Evolutionary conservation across 352 stramenopile species (phyloP).

Genomic region (Vaucheria bursata): DNA sequence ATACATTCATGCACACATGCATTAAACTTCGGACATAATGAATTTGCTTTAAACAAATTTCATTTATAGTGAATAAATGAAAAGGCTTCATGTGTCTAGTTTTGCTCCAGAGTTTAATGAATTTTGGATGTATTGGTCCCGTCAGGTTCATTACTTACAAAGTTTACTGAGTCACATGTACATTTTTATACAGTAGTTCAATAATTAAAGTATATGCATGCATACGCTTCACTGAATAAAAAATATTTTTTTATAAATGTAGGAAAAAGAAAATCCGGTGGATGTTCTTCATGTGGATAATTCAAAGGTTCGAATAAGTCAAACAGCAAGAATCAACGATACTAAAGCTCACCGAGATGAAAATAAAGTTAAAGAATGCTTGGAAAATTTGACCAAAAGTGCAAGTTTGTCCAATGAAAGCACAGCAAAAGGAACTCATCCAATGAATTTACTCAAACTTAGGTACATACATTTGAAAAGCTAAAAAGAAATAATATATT

Average conservation of each 20-base stretch:
- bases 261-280: constrained; percentile 2
- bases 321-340: constrained; percentile 50
- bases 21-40: no score
- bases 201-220: no score
- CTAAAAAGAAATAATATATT: no score
- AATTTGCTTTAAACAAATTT: no score
- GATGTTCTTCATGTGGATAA: constrained; percentile 39
- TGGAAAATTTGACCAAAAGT: constrained; percentile 54
- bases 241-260: no score
- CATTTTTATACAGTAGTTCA: no score
- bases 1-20: background rate
- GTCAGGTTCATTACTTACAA: no score
- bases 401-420: constrained; percentile 39
- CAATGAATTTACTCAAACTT: constrained; percentile 84
- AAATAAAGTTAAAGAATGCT: constrained; percentile 56
- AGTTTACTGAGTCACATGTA: no score
- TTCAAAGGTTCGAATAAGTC: constrained; percentile 20
- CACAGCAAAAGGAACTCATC: constrained; percentile 66
- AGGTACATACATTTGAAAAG: no score
- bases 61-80: no score
- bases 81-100: background rate
- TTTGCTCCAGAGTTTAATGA: background rate
- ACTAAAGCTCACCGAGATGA: constrained; percentile 74
- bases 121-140: no score
- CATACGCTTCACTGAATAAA: no score